Percentiles rank a stretch among this genome's conserved stretches.
phyloP scores from a whole-genome alignment of 1,284 basidiomycete species.

The Papiliotrema nemorosa region DNA sequence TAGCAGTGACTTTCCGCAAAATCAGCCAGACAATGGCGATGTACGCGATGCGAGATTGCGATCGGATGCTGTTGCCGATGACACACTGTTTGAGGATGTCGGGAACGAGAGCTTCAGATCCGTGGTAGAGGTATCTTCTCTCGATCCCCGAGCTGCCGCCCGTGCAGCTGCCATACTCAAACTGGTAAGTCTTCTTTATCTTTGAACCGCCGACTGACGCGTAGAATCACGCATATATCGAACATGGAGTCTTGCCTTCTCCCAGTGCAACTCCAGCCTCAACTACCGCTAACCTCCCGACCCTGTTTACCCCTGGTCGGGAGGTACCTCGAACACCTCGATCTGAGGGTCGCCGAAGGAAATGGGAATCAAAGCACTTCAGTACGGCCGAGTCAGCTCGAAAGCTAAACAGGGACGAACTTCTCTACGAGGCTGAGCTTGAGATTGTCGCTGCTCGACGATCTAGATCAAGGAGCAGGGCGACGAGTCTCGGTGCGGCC shows the following conservation, averaged over 20 bases:
- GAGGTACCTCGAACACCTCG: background rate
- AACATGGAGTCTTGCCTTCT: constrained; percentile 53
- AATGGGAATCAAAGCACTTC: constrained; percentile 34
- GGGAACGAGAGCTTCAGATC: constrained; percentile 33
- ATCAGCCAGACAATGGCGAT: background rate
- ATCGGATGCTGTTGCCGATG: background rate
- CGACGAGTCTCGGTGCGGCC: background rate
- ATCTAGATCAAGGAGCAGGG: constrained; percentile 7
- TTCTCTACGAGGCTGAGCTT: constrained; percentile 60
- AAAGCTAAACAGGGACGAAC: constrained; percentile 39
- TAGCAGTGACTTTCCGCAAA: too few species aligned
- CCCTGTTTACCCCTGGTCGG: constrained; percentile 8
- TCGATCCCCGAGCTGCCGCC: constrained; percentile 76
- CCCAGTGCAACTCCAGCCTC: constrained; percentile 22
- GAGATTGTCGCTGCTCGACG: constrained; percentile 48
- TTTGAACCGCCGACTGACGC: background rate
- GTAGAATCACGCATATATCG: constrained; percentile 81
- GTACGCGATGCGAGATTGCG: constrained; percentile 1
- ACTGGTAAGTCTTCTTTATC: constrained; percentile 55
- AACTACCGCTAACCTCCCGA: constrained; percentile 24
- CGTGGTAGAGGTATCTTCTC: constrained; percentile 71
- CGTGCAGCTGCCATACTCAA: constrained; percentile 85
- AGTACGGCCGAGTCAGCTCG: constrained; percentile 22
- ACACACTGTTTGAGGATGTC: constrained; percentile 9
- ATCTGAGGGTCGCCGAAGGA: constrained; percentile 28